These are phyloP conservation scores for Termitomyces sp. DNA, from an alignment of 768 basidiomycete species.

Conservation along the genomic window DNA sequence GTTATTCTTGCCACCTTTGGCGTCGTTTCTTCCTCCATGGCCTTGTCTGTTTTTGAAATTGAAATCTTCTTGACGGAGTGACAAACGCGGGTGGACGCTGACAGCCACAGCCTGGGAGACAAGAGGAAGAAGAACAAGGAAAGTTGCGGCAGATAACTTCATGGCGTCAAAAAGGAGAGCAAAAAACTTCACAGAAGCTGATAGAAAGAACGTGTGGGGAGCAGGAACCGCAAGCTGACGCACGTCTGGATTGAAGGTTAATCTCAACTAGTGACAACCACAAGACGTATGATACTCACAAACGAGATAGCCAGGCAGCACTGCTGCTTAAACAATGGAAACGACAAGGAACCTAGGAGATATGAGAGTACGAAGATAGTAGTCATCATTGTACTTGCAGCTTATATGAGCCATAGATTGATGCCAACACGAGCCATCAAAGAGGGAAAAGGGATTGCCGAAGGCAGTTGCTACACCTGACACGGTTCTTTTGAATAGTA, in stretches of 20 bases:
- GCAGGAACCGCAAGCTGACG: slow-evolving; percentile 24
- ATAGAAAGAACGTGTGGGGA: slow-evolving; percentile 30
- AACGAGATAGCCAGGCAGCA: slow-evolving; percentile 38
- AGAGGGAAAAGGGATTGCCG: not conserved
- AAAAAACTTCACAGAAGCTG: slow-evolving; percentile 45
- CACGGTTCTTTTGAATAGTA: not conserved
- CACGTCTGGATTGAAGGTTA: slow-evolving; percentile 10
- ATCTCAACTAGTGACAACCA: not conserved
- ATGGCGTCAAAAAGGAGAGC: slow-evolving; percentile 30
- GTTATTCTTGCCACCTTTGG: not conserved
- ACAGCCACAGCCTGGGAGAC: slow-evolving; percentile 29
- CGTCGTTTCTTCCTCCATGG: slow-evolving; percentile 4
- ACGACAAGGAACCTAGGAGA: slow-evolving; percentile 18
- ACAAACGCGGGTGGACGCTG: slow-evolving; percentile 20
- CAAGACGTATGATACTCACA: slow-evolving; percentile 14
- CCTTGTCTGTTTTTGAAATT: slow-evolving; percentile 14
- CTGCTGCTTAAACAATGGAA: slow-evolving; percentile 42
- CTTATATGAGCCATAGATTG: slow-evolving; percentile 7
- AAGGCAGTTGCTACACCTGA: slow-evolving; percentile 19
- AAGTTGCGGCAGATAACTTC: slow-evolving; percentile 42
- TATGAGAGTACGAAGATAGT: slow-evolving; percentile 13
- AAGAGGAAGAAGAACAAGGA: slow-evolving; percentile 35
- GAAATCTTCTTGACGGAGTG: slow-evolving; percentile 19
- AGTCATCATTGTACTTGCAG: slow-evolving; percentile 3
- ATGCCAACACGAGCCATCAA: not conserved